Evolutionary conservation across 257 asterid genomes (phyloP), one percentile per base, ranked within the genome.

Genomic region (Sherardia arvensis): DNA sequence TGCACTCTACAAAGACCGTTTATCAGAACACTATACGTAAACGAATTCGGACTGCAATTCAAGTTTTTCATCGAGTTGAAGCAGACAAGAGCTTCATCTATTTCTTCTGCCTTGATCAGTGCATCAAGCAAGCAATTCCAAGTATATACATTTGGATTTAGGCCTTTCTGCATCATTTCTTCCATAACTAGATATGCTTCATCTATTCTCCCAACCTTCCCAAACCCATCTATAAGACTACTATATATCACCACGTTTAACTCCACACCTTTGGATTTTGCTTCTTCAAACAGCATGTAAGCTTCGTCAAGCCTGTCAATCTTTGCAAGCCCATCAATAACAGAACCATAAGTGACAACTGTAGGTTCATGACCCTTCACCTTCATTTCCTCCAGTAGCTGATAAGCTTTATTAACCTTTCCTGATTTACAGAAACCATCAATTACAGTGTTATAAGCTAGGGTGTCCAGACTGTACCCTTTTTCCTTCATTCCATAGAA

Each of bases 111-210:
- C 79, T 89, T 89, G 59, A 89, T 95, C 23, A 92, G 86, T 2
- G 95, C 96, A 75, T 92, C 95, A 40, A 92, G 95, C 81, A 92
- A 82, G 80, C 97, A 92, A 78, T 87, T 92, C 99, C 99, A 92
- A 12, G 97, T 89, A 61, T 92, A 91, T 53, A 82, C 75, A 62
- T 85, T 87, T 1, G 99, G 97, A 1, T 68, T 81, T 62, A 89
- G 65, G 11, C 83, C 84, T 36, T 70, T 84, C 68, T 92, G 97
- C 96, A 89, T 89, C 88, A 92, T 79, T 71, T 92, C 99, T 71
- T 92, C 99, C 77, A 89, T 79, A 66, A 92, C 76, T 65, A 92
- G 87, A 77, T 92, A 89, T 29, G 99, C 97, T 74, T 92, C 97
- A 30, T 92, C 99, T 7, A 92, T 84, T 78, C 99, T 84, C 30